Conservation (phyloP, 202 grass and related monocot species). For the Panicum hallii region DNA sequence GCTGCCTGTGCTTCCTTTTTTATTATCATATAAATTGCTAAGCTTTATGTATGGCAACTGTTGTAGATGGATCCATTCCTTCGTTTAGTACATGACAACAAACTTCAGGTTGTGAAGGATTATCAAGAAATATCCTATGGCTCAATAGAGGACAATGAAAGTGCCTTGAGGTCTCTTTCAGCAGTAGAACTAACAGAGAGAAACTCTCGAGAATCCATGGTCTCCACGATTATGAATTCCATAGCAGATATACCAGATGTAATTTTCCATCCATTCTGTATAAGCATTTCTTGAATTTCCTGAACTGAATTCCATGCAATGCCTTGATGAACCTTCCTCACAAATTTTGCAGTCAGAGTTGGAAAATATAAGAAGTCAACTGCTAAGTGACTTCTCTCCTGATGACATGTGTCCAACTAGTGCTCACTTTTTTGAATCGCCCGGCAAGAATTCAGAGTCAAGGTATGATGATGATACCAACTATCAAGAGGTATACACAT, state of each 20-base stretch:
- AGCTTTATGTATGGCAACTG: neutral
- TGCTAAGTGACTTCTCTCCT: conserved; percentile 85
- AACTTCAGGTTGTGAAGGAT: conserved; percentile 77
- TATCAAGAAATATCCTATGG: conserved; percentile 66
- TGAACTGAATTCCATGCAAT: conserved; percentile 34
- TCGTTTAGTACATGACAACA: conserved; percentile 74
- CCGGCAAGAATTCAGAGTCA: conserved; percentile 44
- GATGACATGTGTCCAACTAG: conserved; percentile 85
- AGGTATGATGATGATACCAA: conserved; percentile 50
- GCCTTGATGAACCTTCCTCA: conserved; percentile 25
- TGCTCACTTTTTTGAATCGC: conserved; percentile 63
- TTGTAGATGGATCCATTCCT: conserved; percentile 92
- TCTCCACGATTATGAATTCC: conserved; percentile 78
- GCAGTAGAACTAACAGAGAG: conserved; percentile 78
- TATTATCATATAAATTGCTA: neutral
- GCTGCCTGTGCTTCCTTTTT: neutral
- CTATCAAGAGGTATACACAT: conserved; percentile 64
- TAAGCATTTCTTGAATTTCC: neutral
- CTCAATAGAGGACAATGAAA: conserved; percentile 80
- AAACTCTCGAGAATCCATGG: conserved; percentile 84
- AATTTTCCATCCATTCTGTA: conserved; percentile 35
- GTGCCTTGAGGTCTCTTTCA: conserved; percentile 72
- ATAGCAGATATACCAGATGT: conserved; percentile 77
- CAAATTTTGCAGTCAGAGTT: conserved; percentile 72
- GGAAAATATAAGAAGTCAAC: conserved; percentile 66